Evolutionary conservation across 78 protist species (phyloP).

Genomic region (Creolimax fragrantissima): DNA sequence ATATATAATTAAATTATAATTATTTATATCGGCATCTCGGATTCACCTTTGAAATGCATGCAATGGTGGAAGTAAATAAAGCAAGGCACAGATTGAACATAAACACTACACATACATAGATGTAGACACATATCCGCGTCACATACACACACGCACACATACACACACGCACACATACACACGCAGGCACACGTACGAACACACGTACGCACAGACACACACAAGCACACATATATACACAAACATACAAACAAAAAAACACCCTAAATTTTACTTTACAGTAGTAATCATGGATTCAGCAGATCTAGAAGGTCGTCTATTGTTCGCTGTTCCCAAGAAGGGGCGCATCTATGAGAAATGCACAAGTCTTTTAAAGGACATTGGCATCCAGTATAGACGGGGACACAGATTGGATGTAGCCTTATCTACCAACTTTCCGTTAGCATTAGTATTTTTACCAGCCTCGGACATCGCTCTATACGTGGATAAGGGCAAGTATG

Average conservation of each 20-base stretch:
- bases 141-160: slow-evolving; percentile 1
- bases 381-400: not conserved
- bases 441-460: slow-evolving; percentile 62
- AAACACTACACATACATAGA: not conserved
- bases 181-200: not conserved
- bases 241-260: not conserved
- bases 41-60: too few relatives aligned
- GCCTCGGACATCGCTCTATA: slow-evolving; percentile 55
- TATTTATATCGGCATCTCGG: not conserved
- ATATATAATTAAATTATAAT: not conserved
- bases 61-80: too few relatives aligned
- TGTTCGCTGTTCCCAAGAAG: slow-evolving; percentile 51
- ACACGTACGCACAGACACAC: not conserved
- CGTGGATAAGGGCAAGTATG: slow-evolving; percentile 39
- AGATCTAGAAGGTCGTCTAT: slow-evolving; percentile 11
- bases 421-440: slow-evolving; percentile 17
- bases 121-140: too few relatives aligned
- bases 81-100: not conserved
- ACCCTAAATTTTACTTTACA: not conserved
- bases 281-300: not conserved
- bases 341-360: slow-evolving; percentile 40
- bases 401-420: slow-evolving; percentile 52
- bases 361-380: not conserved
- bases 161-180: not conserved
- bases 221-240: not conserved